These are phyloP conservation scores for Geosmithia putterillii DNA, from an alignment of 2,329 filamentous ascomycete species.

Conservation along the genomic window DNA sequence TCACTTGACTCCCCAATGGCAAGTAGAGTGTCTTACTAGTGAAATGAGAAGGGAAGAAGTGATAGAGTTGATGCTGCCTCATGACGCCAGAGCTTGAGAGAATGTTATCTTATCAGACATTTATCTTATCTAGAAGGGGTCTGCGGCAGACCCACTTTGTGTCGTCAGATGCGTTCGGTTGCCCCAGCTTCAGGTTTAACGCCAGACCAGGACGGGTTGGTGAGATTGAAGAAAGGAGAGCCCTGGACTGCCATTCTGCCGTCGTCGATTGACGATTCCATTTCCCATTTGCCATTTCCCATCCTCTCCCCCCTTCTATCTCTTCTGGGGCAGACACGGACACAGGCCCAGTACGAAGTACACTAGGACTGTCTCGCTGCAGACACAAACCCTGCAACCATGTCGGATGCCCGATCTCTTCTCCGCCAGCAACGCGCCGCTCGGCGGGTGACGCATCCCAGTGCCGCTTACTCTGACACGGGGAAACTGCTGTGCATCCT, in stretches of 20 bases:
- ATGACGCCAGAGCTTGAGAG: background rate
- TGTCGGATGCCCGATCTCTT: conserved; percentile 72
- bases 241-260: background rate
- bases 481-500: conserved; percentile 57
- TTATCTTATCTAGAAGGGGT: background rate
- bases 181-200: background rate
- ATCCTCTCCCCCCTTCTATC: background rate
- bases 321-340: background rate
- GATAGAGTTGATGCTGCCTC: too few species aligned
- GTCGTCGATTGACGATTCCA: background rate
- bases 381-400: conserved; percentile 16
- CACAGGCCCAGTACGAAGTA: too few species aligned
- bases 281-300: background rate
- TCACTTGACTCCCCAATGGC: too few species aligned
- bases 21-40: too few species aligned
- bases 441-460: conserved; percentile 58
- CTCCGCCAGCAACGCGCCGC: conserved; percentile 66
- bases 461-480: conserved; percentile 54
- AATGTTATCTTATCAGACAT: background rate
- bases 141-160: background rate
- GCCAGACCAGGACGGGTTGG: background rate
- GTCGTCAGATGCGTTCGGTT: background rate
- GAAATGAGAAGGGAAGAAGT: too few species aligned
- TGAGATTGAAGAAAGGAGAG: background rate
- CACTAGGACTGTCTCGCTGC: too few species aligned